phyloP scores from a whole-genome alignment of 495 filamentous ascomycete species.

The Tuber calosporum region DNA sequence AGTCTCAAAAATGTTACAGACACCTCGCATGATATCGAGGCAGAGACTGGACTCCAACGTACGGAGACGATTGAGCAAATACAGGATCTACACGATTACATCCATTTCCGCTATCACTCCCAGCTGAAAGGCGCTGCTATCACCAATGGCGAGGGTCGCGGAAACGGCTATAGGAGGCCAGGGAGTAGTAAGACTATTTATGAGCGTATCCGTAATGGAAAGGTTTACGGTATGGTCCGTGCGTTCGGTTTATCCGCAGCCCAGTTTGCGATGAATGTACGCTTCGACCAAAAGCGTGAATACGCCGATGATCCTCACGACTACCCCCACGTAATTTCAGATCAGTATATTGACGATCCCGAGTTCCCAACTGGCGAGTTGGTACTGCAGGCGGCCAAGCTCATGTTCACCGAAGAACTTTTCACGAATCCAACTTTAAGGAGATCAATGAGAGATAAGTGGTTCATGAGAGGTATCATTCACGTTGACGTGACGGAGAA shows the following conservation, averaged over 20 bases:
- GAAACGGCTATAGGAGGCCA: conserved; percentile 61
- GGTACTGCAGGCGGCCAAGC: conserved; percentile 68
- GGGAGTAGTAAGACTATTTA: conserved; percentile 66
- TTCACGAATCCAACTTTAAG: conserved; percentile 82
- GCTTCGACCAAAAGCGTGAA: conserved; percentile 65
- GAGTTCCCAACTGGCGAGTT: conserved; percentile 71
- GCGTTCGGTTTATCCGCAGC: conserved; percentile 87
- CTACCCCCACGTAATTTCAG: conserved; percentile 78
- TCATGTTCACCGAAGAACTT: conserved; percentile 87
- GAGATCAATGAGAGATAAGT: conserved; percentile 70
- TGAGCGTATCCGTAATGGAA: conserved; percentile 72
- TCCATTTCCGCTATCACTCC: conserved; percentile 86
- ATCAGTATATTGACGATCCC: conserved; percentile 57
- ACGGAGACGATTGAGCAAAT: conserved; percentile 84
- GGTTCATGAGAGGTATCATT: conserved; percentile 72
- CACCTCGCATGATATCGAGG: conserved; percentile 43
- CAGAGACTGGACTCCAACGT: conserved; percentile 66
- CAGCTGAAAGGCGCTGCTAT: conserved; percentile 68
- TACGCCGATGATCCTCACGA: conserved; percentile 73
- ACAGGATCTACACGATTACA: conserved; percentile 91
- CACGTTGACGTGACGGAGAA: conserved; percentile 89
- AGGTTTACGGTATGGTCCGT: conserved; percentile 71
- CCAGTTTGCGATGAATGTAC: conserved; percentile 73
- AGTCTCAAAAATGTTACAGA: conserved; percentile 52
- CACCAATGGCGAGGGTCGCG: conserved; percentile 49